Conservation (phyloP, 2,329 filamentous ascomycete species). For the Dactylellina parvicollis region DNA sequence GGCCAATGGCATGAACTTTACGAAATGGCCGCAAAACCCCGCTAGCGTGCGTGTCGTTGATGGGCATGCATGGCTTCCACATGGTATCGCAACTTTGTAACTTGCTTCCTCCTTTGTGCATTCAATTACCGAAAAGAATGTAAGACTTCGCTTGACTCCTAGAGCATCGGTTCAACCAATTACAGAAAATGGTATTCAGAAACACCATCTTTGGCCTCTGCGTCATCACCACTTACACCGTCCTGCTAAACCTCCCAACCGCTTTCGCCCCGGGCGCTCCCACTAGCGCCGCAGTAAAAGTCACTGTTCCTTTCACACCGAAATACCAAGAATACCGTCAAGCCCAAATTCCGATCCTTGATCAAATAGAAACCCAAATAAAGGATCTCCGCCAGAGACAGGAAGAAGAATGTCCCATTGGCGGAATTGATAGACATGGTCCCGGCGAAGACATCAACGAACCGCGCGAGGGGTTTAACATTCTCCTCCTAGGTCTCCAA, state of each 20-base stretch:
- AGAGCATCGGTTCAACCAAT: too few species aligned
- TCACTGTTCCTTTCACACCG: not conserved
- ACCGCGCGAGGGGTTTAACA: not conserved
- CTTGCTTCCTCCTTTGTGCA: too few species aligned
- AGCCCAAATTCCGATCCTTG: not conserved
- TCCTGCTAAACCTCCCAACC: not conserved
- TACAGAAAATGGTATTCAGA: too few species aligned
- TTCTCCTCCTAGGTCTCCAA: not conserved
- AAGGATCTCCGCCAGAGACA: not conserved
- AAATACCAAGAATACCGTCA: not conserved
- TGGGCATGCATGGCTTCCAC: too few species aligned
- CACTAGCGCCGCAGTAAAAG: not conserved
- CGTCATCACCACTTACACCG: not conserved
- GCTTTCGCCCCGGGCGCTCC: not conserved
- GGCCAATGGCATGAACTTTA: too few species aligned
- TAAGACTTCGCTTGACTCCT: too few species aligned
- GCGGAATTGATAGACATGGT: not conserved
- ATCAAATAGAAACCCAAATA: not conserved
- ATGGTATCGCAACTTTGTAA: too few species aligned
- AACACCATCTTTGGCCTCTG: too few species aligned
- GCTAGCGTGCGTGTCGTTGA: too few species aligned
- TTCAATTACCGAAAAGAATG: too few species aligned
- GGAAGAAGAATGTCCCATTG: slow-evolving; percentile 1
- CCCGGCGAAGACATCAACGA: slow-evolving; percentile 3
- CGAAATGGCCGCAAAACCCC: too few species aligned